Evolutionary conservation across 352 stramenopile species (phyloP).

Genomic region (Globisporangium canariense): DNA sequence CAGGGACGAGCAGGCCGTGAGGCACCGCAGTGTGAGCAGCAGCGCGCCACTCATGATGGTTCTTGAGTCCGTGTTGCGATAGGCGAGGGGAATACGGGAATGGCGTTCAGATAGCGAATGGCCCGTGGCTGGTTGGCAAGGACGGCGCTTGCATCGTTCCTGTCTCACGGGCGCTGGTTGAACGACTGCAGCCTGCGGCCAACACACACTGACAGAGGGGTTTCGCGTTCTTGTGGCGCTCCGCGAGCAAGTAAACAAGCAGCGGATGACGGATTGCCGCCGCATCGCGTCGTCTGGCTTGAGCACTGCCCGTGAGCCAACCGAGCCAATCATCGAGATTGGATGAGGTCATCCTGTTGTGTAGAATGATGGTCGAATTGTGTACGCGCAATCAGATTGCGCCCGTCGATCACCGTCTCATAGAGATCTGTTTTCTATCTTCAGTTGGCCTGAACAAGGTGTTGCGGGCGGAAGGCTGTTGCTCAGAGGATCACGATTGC

Average conservation of each 20-base stretch:
- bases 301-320: neutral
- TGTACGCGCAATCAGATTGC: no score
- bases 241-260: neutral
- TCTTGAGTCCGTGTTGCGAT: slow-evolving; percentile 16
- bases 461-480: no score
- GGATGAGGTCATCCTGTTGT: neutral
- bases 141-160: neutral
- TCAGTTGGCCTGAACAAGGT: no score
- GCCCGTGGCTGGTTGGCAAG: neutral
- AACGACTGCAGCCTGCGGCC: no score
- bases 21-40: slow-evolving; percentile 17
- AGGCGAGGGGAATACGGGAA: slow-evolving; percentile 17
- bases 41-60: neutral
- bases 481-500: no score
- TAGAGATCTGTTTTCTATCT: no score
- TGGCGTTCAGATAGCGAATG: slow-evolving; percentile 9
- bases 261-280: no score
- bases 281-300: neutral
- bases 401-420: no score
- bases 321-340: neutral
- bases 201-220: no score
- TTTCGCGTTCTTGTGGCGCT: neutral
- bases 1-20: slow-evolving; percentile 19
- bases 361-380: no score
- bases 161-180: neutral